Evolutionary conservation across 164 flowering plant genomes (phyloP).

Genomic region (Cinnamomum micranthum): DNA sequence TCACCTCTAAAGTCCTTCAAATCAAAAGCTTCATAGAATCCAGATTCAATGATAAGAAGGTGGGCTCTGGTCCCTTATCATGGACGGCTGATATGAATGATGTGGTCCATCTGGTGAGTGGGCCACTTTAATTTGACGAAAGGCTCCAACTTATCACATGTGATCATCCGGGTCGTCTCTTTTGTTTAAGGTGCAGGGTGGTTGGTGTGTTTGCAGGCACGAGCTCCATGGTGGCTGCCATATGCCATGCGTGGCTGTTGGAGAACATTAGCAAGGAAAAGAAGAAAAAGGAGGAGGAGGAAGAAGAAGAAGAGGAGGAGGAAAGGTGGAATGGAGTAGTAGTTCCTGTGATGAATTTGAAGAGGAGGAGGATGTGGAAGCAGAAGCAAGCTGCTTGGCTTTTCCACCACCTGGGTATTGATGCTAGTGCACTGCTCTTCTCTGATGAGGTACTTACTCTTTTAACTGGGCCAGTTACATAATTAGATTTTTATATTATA

Average conservation of each 20-base stretch:
- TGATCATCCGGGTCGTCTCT: too few relatives aligned
- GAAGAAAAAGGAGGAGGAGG: constrained; percentile 41
- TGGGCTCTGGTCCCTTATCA: too few relatives aligned
- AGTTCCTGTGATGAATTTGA: constrained; percentile 67
- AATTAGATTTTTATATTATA: too few relatives aligned
- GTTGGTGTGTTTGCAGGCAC: constrained; percentile 37
- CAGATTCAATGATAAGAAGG: too few relatives aligned
- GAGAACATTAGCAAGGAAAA: constrained; percentile 29
- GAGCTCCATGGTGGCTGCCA: constrained; percentile 68
- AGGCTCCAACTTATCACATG: too few relatives aligned
- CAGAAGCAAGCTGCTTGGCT: constrained; percentile 67
- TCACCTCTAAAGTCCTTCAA: too few relatives aligned
- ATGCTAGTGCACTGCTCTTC: constrained; percentile 51
- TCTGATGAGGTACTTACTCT: constrained; percentile 51
- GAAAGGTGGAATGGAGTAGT: constrained; percentile 29
- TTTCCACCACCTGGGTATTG: constrained; percentile 54
- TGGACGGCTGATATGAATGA: too few relatives aligned
- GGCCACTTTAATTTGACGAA: too few relatives aligned
- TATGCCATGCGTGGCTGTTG: constrained; percentile 65
- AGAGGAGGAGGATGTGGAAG: constrained; percentile 62
- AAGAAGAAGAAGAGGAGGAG: constrained; percentile 29
- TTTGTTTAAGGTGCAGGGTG: neutral
- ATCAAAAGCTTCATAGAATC: too few relatives aligned
- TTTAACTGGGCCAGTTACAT: too few relatives aligned
- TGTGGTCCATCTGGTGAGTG: too few relatives aligned